These are phyloP conservation scores for Candida chilensis DNA, from an alignment of 805 yeast species.

Conservation along the genomic window DNA sequence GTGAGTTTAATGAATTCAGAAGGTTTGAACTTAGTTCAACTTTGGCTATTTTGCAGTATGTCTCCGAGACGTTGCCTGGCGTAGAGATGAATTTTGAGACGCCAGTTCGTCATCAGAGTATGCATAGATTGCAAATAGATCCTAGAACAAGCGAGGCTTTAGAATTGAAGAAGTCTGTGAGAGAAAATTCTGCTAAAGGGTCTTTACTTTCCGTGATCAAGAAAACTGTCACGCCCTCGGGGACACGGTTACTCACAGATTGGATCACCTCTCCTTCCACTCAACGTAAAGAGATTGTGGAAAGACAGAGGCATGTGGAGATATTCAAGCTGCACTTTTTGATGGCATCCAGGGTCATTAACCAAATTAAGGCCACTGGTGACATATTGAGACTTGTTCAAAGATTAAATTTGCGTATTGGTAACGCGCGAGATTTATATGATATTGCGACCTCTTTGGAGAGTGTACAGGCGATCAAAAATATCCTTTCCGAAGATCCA, in stretches of 20 bases:
- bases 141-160: slow-evolving; percentile 69
- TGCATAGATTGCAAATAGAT: slow-evolving; percentile 65
- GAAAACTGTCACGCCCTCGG: slow-evolving; percentile 73
- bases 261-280: slow-evolving; percentile 82
- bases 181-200: slow-evolving; percentile 52
- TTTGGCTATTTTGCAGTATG: slow-evolving; percentile 54
- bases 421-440: neutral
- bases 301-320: slow-evolving; percentile 45
- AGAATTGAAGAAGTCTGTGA: slow-evolving; percentile 54
- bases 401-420: slow-evolving; percentile 17
- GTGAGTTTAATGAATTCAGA: slow-evolving; percentile 16
- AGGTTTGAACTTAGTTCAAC: slow-evolving; percentile 50
- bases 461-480: neutral
- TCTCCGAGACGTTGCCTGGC: slow-evolving; percentile 66
- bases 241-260: slow-evolving; percentile 66
- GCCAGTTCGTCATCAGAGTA: slow-evolving; percentile 51
- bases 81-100: slow-evolving; percentile 50
- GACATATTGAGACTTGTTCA: slow-evolving; percentile 57
- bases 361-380: slow-evolving; percentile 32
- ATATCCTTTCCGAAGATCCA: too few relatives aligned
- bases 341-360: slow-evolving; percentile 14
- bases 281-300: slow-evolving; percentile 41
- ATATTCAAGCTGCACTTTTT: slow-evolving; percentile 5
- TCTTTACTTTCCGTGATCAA: slow-evolving; percentile 63
- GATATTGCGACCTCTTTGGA: neutral